These are phyloP conservation scores for Populus nigra DNA, from an alignment of 345 rosid species.

Conservation along the genomic window DNA sequence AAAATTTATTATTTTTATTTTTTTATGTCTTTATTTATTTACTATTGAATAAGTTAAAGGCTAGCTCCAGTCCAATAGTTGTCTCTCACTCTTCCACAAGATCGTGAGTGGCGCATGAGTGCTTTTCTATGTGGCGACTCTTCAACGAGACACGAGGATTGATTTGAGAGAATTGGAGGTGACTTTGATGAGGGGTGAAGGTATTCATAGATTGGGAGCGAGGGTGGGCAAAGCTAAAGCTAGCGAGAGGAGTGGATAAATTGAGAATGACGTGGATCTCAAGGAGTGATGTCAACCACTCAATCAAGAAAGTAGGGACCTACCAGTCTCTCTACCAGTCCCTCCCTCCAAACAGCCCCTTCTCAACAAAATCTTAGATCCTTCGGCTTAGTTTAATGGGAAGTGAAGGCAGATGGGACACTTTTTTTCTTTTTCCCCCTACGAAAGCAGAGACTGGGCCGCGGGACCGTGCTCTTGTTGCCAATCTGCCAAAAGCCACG, in stretches of 20 bases:
- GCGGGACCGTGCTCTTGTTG: background rate
- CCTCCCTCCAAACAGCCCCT: background rate
- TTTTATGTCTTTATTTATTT: too few species aligned
- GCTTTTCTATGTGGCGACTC: background rate
- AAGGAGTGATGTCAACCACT: constrained; percentile 42
- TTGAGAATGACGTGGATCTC: constrained; percentile 47
- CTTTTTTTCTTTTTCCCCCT: background rate
- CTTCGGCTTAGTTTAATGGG: background rate
- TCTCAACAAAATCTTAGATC: constrained; percentile 2
- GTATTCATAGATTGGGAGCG: background rate
- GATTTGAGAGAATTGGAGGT: background rate
- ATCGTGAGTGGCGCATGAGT: background rate
- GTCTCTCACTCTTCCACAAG: background rate
- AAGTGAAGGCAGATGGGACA: background rate
- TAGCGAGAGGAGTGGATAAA: constrained; percentile 18
- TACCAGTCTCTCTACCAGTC: constrained; percentile 20
- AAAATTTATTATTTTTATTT: too few species aligned
- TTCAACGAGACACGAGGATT: background rate
- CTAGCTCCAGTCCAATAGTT: background rate
- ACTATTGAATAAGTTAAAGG: background rate
- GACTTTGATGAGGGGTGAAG: background rate
- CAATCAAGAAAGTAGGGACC: constrained; percentile 31
- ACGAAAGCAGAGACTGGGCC: background rate
- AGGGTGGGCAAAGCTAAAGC: background rate
- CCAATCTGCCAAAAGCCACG: background rate